phyloP scores from a whole-genome alignment of 345 rosid genomes.

The Xanthoceras sorbifolium region DNA sequence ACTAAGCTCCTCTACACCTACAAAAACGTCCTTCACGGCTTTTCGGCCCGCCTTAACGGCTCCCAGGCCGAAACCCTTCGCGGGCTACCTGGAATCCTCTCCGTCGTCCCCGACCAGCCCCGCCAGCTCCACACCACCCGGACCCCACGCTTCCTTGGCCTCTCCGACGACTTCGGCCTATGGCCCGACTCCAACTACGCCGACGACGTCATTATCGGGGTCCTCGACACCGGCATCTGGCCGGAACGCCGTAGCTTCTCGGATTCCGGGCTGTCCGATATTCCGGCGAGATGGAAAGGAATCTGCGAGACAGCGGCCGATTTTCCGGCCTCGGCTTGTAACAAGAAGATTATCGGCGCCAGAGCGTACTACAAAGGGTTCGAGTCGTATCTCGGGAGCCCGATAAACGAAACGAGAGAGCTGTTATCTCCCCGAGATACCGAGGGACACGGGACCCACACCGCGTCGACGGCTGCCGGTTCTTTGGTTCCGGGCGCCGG shows the following conservation, averaged over 20 bases:
- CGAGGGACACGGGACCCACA: conserved; percentile 89
- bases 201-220: conserved; percentile 72
- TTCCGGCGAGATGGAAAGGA: conserved; percentile 73
- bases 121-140: conserved; percentile 84
- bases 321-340: conserved; percentile 70
- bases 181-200: conserved; percentile 71
- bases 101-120: conserved; percentile 63
- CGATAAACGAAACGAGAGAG: conserved; percentile 47
- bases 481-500: conserved; percentile 65
- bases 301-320: conserved; percentile 56
- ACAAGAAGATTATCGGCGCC: conserved; percentile 82
- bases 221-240: conserved; percentile 89
- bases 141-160: conserved; percentile 74
- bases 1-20: conserved; percentile 67
- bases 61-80: conserved; percentile 49
- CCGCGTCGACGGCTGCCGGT: conserved; percentile 89
- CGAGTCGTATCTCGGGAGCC: conserved; percentile 35
- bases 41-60: conserved; percentile 73
- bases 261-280: conserved; percentile 45
- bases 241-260: conserved; percentile 74
- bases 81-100: conserved; percentile 53
- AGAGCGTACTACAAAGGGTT: conserved; percentile 66
- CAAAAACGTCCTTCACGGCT: conserved; percentile 59
- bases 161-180: conserved; percentile 57
- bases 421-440: conserved; percentile 77